These are phyloP conservation scores for Colletotrichum sidae DNA, from an alignment of 2,329 filamentous ascomycete species.

Conservation along the genomic window DNA sequence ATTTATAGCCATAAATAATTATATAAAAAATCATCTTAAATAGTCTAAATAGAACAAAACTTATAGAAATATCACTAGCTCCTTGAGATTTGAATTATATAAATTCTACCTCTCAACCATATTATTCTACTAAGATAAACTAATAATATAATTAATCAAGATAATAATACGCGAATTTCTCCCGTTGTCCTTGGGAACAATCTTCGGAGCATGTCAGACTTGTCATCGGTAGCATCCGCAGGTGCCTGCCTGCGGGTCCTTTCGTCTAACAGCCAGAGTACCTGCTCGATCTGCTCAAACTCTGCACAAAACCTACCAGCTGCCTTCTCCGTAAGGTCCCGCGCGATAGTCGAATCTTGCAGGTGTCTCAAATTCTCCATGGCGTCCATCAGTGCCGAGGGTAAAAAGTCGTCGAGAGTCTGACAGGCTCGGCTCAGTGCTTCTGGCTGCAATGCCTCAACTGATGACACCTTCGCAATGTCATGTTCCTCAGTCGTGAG, in stretches of 20 bases:
- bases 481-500: slow-evolving; percentile 47
- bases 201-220: slow-evolving; percentile 50
- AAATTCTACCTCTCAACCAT: too few relatives aligned
- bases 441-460: slow-evolving; percentile 66
- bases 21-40: too few relatives aligned
- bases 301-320: slow-evolving; percentile 86
- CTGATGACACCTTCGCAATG: slow-evolving; percentile 56
- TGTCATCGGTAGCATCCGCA: slow-evolving; percentile 41
- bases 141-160: slow-evolving; percentile 46
- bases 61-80: too few relatives aligned
- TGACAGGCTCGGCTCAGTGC: slow-evolving; percentile 77
- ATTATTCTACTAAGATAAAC: too few relatives aligned
- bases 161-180: slow-evolving; percentile 70
- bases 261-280: slow-evolving; percentile 58
- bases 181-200: slow-evolving; percentile 70
- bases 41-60: too few relatives aligned
- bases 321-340: slow-evolving; percentile 83
- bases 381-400: slow-evolving; percentile 92
- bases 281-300: slow-evolving; percentile 74
- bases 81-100: too few relatives aligned
- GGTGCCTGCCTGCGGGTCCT: slow-evolving; percentile 42
- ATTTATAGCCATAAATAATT: too few relatives aligned
- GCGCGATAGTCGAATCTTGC: slow-evolving; percentile 77
- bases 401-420: slow-evolving; percentile 88
- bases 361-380: slow-evolving; percentile 82